phyloP scores from a whole-genome alignment of 176 grass and related monocot genomes.

The Echinochloa phyllopogon region DNA sequence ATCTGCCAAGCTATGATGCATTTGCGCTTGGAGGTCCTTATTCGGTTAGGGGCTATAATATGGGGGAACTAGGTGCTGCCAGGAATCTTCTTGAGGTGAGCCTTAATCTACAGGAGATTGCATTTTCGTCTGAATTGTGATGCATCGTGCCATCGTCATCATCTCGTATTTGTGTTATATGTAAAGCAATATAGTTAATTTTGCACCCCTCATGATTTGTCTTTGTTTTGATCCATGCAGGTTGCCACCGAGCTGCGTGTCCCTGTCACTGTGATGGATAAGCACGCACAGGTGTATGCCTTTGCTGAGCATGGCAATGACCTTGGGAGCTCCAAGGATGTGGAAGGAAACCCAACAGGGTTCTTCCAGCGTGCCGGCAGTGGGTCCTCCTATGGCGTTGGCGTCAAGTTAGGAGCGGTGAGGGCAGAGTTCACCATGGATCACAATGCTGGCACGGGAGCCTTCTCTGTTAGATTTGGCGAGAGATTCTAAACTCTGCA shows the following conservation, averaged over 20 bases:
- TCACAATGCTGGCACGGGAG: slow-evolving; percentile 77
- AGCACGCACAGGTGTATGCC: slow-evolving; percentile 52
- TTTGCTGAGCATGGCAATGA: slow-evolving; percentile 89
- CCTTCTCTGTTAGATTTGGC: slow-evolving; percentile 81
- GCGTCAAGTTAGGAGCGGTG: slow-evolving; percentile 80
- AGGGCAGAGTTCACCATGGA: slow-evolving; percentile 85
- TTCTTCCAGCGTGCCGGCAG: slow-evolving; percentile 76
- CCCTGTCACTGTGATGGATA: slow-evolving; percentile 62
- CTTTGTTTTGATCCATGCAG: slow-evolving; percentile 33
- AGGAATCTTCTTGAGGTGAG: slow-evolving; percentile 92
- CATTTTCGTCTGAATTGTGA: background rate
- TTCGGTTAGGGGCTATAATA: slow-evolving; percentile 59
- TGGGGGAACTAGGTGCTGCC: slow-evolving; percentile 65
- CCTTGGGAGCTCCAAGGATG: slow-evolving; percentile 88
- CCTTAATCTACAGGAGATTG: background rate
- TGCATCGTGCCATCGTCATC: too few relatives aligned
- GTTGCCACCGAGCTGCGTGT: slow-evolving; percentile 70
- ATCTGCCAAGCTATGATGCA: slow-evolving; percentile 67
- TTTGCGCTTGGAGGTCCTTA: slow-evolving; percentile 62
- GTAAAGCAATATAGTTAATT: too few relatives aligned
- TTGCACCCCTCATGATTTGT: background rate
- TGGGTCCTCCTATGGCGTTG: slow-evolving; percentile 83
- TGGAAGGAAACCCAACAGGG: slow-evolving; percentile 91
- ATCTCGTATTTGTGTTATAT: too few relatives aligned
- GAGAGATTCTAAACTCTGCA: slow-evolving; percentile 98